Evolutionary conservation across 768 basidiomycete species (phyloP).

Genomic region (Phallus indusiatus): DNA sequence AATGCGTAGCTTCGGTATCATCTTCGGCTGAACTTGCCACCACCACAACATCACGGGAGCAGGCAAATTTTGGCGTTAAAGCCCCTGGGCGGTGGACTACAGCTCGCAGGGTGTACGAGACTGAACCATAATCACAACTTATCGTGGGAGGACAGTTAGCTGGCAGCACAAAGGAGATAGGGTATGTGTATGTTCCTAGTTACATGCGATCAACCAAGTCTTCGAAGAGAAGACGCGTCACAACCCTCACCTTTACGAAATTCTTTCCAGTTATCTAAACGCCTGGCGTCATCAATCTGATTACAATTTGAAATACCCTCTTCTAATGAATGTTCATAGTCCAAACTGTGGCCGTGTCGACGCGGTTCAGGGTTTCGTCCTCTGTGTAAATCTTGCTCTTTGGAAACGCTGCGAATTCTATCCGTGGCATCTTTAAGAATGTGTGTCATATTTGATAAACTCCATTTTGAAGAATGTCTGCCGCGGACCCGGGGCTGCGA

Average conservation of each 20-base stretch:
- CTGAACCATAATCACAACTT: slow-evolving; percentile 62
- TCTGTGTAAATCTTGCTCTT: neutral
- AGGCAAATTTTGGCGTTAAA: slow-evolving; percentile 61
- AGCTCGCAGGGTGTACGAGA: slow-evolving; percentile 74
- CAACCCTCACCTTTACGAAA: slow-evolving; percentile 68
- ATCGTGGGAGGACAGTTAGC: slow-evolving; percentile 70
- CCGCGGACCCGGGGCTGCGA: neutral
- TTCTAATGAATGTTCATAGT: slow-evolving; percentile 6
- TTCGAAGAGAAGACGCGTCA: neutral
- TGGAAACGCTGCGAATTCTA: neutral
- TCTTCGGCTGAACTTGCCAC: slow-evolving; percentile 75
- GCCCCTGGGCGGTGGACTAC: slow-evolving; percentile 76
- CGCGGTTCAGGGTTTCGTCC: slow-evolving; percentile 5
- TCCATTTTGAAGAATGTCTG: slow-evolving; percentile 20
- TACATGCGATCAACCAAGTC: neutral
- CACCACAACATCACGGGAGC: slow-evolving; percentile 63
- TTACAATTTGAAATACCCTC: slow-evolving; percentile 7
- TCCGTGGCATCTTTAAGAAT: slow-evolving; percentile 26
- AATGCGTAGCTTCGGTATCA: slow-evolving; percentile 37
- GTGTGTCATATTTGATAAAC: slow-evolving; percentile 32
- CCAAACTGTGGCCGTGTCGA: neutral
- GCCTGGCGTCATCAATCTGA: neutral
- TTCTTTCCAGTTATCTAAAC: slow-evolving; percentile 55
- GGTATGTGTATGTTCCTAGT: slow-evolving; percentile 85
- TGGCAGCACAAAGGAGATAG: slow-evolving; percentile 85